Conservation (phyloP, 805 yeast species). For the Deakozyma indianensis region DNA sequence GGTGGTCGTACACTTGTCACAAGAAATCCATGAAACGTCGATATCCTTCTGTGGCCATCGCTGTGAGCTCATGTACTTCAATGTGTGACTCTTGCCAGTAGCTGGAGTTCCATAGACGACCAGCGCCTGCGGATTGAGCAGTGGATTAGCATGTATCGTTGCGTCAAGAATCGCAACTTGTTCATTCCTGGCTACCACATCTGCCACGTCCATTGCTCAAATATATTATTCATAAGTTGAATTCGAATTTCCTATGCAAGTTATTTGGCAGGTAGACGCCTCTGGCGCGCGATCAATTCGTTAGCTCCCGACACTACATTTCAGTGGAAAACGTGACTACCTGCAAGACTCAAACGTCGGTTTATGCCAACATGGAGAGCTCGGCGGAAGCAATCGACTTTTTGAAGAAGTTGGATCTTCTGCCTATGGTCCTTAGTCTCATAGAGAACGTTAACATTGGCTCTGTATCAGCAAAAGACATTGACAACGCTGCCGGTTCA, state of each 20-base stretch:
- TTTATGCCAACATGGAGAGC: neutral
- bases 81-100: constrained; percentile 31
- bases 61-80: constrained; percentile 19
- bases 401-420: neutral
- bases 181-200: neutral
- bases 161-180: neutral
- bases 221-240: no score
- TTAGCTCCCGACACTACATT: no score
- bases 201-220: neutral
- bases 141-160: neutral
- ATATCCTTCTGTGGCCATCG: constrained; percentile 11
- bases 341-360: no score
- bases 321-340: no score
- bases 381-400: neutral
- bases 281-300: no score
- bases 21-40: constrained; percentile 25
- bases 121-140: constrained; percentile 21
- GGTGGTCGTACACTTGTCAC: constrained; percentile 35
- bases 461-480: neutral
- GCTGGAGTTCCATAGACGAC: constrained; percentile 36
- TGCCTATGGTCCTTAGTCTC: neutral
- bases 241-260: no score
- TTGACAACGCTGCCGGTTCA: neutral
- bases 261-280: no score
- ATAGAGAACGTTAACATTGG: neutral